phyloP scores from a whole-genome alignment of 2,329 filamentous ascomycete genomes.

The Diatrype stigma region DNA sequence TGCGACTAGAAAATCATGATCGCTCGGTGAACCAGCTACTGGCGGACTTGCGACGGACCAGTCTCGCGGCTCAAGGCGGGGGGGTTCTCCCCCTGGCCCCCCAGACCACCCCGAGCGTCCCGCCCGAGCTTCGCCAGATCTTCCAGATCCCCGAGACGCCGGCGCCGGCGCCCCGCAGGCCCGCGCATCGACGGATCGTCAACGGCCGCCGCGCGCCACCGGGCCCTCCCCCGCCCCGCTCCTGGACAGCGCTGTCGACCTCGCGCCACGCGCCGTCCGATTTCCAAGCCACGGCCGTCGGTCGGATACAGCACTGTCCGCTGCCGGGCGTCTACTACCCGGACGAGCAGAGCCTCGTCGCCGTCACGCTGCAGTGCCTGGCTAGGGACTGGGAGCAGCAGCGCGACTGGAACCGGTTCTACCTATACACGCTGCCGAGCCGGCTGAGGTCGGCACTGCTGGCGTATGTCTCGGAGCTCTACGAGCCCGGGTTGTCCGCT shows the following conservation, averaged over 20 bases:
- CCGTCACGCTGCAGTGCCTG: conserved; percentile 46
- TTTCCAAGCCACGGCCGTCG: conserved; percentile 7
- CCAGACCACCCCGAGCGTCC: conserved; percentile 45
- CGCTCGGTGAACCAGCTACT: conserved; percentile 58
- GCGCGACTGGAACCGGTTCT: conserved; percentile 51
- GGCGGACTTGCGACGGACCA: conserved; percentile 49
- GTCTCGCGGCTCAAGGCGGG: conserved; percentile 24
- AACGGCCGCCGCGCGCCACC: conserved; percentile 50
- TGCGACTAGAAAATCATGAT: conserved; percentile 27
- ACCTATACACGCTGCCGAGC: conserved; percentile 52
- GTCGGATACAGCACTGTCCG: conserved; percentile 18
- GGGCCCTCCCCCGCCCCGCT: conserved; percentile 55
- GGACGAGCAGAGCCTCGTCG: conserved; percentile 44
- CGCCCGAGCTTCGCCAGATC: conserved; percentile 54
- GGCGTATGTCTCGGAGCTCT: conserved; percentile 42
- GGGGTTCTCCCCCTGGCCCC: conserved; percentile 26
- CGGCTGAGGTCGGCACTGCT: conserved; percentile 49
- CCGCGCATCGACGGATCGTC: conserved; percentile 39
- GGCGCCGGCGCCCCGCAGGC: conserved; percentile 41
- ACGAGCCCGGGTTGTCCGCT: conserved; percentile 43
- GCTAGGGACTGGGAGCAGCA: conserved; percentile 53
- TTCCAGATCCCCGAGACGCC: conserved; percentile 57
- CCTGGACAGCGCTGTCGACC: conserved; percentile 44
- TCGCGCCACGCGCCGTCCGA: conserved; percentile 24
- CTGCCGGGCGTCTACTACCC: conserved; percentile 45